These are phyloP conservation scores for Bruguiera parviflora DNA, from an alignment of 345 rosid genomes.

Conservation along the genomic window DNA sequence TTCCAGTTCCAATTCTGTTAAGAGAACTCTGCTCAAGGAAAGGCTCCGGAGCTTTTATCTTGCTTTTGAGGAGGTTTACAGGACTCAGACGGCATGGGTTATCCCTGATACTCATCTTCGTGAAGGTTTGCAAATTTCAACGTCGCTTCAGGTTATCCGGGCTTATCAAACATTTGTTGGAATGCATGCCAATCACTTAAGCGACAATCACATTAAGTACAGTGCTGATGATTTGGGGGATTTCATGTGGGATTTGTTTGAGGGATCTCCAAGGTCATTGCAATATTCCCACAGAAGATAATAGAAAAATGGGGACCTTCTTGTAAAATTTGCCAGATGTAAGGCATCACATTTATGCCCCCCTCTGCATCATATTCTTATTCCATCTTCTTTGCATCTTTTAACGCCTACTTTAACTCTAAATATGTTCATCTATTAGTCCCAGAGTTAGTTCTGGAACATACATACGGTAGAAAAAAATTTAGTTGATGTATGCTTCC, in stretches of 20 bases:
- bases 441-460: not conserved
- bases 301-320: not conserved
- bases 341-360: not conserved
- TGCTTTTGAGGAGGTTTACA: slow-evolving; percentile 79
- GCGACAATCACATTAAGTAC: slow-evolving; percentile 66
- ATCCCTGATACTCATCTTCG: slow-evolving; percentile 62
- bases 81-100: slow-evolving; percentile 69
- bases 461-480: not conserved
- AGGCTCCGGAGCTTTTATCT: slow-evolving; percentile 53
- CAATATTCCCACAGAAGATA: slow-evolving; percentile 52
- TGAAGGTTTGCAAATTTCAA: slow-evolving; percentile 69
- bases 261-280: slow-evolving; percentile 66
- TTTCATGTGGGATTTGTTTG: slow-evolving; percentile 70
- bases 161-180: slow-evolving; percentile 70
- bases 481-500: not conserved
- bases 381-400: not conserved
- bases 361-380: not conserved
- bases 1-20: slow-evolving; percentile 36
- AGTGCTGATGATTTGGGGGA: slow-evolving; percentile 65
- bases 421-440: not conserved
- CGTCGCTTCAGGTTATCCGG: slow-evolving; percentile 62
- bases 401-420: not conserved
- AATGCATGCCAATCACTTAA: slow-evolving; percentile 45
- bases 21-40: slow-evolving; percentile 55
- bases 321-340: not conserved